Conservation (phyloP, 345 rosid species). For the Ceriops decandra region DNA sequence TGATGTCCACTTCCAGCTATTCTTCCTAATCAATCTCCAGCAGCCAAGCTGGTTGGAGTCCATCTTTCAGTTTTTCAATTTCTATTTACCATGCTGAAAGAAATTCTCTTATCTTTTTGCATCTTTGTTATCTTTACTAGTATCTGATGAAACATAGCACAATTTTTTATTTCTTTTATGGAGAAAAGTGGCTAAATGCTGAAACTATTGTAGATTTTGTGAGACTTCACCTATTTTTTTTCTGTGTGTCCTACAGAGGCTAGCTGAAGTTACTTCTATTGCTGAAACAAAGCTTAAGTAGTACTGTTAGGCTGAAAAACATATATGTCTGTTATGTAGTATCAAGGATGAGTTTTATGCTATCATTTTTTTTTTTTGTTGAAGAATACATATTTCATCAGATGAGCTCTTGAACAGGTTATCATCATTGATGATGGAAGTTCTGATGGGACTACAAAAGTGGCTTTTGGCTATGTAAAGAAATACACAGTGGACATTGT, state of each 20-base stretch:
- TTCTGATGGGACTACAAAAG: slow-evolving; percentile 75
- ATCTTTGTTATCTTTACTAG: background rate
- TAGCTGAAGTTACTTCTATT: background rate
- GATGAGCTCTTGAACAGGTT: slow-evolving; percentile 45
- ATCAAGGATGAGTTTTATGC: slow-evolving; percentile 6
- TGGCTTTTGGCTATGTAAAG: slow-evolving; percentile 73
- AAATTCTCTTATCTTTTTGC: background rate
- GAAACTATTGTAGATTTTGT: background rate
- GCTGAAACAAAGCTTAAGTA: background rate
- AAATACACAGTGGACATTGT: slow-evolving; percentile 71
- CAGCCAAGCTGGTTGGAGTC: background rate
- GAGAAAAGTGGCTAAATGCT: too few relatives aligned
- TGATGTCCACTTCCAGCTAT: background rate
- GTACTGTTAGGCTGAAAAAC: background rate
- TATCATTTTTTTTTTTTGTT: background rate
- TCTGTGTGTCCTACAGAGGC: background rate
- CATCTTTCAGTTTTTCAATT: background rate
- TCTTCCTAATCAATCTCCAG: background rate
- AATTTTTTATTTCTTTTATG: too few relatives aligned
- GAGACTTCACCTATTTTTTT: background rate
- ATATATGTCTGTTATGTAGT: background rate
- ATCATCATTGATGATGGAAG: slow-evolving; percentile 96
- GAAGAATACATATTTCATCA: slow-evolving; percentile 6
- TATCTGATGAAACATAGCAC: too few relatives aligned
- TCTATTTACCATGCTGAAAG: background rate